Base-by-base conservation (phyloP, 1,284 basidiomycete genomes). In the Fomitopsis schrenkii region DNA sequence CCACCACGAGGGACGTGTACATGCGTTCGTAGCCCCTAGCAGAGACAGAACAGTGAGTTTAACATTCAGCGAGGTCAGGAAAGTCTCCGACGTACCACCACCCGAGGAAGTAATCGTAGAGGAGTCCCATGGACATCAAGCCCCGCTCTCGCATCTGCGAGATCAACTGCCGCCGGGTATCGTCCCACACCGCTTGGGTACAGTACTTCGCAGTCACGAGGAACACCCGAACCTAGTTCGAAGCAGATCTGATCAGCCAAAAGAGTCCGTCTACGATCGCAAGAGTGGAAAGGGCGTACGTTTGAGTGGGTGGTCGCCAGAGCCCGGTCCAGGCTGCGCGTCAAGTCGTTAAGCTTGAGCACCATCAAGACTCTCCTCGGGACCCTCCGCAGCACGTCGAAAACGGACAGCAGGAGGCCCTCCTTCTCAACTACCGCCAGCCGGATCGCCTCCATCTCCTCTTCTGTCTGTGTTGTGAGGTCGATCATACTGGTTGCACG, bases 141-240 rank as follows among this genome's bases (percentile, higher is more conserved):
- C 86, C 85, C 33, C 75, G 74, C 44, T 77, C 74, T 57, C 79
- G 75, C 76, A 88, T 79, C 63, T 74, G 68, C 59, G 79, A 74
- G 59, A 81, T 74, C 6, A 87, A 67, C 14, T 79, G 79, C 59
- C 81, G 78, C 67, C 82, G 81, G 62, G 97, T 94, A 70, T 93
- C 90, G 66, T 85, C 79, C 89, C 94, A 97, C 2, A 95, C 91
- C 42, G 95, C 87, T 22, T 79, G 80, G 54, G 89, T 84, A 74
- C 97, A 98, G 75, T 94, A 97, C 68, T 94, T 91, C 0, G 95
- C 95, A 6, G 93, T 91, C 63, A 98, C 92, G 44, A 98, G 74
- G 74, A 98, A 99, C 69, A 97, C 87, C 12, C 95, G 90, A 63
- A 88, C 80, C 83, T 91, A 60, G 14, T 35, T 36, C 10, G 19